These are phyloP conservation scores for Aquilaria yunnanensis DNA, from an alignment of 345 rosid genomes.

Conservation along the genomic window DNA sequence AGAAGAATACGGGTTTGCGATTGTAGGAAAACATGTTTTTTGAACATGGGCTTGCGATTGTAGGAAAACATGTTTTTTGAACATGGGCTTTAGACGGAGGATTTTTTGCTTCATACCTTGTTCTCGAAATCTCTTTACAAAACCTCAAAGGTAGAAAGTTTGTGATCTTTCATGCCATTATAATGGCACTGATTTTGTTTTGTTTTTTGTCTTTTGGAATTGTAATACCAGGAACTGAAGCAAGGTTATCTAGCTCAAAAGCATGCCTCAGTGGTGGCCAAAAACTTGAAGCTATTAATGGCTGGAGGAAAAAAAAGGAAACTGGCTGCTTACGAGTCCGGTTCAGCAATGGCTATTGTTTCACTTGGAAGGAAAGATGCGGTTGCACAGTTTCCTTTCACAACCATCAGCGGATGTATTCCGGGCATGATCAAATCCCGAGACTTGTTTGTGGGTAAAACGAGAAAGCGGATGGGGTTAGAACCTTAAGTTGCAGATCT, in stretches of 20 bases:
- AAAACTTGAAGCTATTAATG: conserved; percentile 69
- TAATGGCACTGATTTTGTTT: neutral
- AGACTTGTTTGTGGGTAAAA: conserved; percentile 70
- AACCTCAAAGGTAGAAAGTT: too few species aligned
- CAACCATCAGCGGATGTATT: conserved; percentile 49
- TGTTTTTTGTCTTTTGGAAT: neutral
- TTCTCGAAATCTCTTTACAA: too few species aligned
- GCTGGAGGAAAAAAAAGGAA: conserved; percentile 42
- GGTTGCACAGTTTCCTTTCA: conserved; percentile 66
- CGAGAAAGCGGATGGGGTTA: conserved; percentile 57
- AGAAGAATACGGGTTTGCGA: too few species aligned
- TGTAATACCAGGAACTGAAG: conserved; percentile 52
- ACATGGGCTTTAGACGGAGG: too few species aligned
- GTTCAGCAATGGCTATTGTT: conserved; percentile 41
- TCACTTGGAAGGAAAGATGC: conserved; percentile 73
- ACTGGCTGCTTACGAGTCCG: conserved; percentile 45
- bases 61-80: too few species aligned
- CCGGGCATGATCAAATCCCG: conserved; percentile 80
- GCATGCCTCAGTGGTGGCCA: conserved; percentile 54
- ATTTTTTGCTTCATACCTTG: too few species aligned
- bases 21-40: too few species aligned
- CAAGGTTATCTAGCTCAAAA: conserved; percentile 73
- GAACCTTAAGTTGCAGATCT: conserved; percentile 18
- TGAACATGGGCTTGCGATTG: too few species aligned
- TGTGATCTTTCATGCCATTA: neutral